Base-by-base conservation (phyloP, 2,329 filamentous ascomycete species). In the Pestalotiopsis sp. region DNA sequence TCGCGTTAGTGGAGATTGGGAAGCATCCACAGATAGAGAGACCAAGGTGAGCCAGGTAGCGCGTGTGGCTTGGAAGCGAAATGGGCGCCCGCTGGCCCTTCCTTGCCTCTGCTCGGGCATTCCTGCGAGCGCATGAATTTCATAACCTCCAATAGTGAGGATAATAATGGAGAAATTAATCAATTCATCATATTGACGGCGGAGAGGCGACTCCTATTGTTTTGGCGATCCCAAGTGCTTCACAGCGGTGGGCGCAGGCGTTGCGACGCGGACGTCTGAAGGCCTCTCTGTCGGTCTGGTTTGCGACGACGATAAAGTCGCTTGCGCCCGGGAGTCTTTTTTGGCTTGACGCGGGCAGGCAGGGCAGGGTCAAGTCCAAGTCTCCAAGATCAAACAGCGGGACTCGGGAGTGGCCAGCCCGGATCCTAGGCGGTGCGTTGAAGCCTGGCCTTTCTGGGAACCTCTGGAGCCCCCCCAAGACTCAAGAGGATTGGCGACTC, bases 51-150 rank as follows among this genome's bases (percentile, higher is more conserved):
- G 31, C 31, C 31, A 39, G 45, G 45, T 52, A 52, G 45, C 45
- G 45, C 45, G 45, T 52, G 45, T 52, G 45, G 45, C 45, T 52
- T 62, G 27, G 59, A 36, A 62, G 31, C 25, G 27, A 39, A 64
- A 49, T 45, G 27, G 61, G 20, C 41, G 23, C 39, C n/a, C 11
- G 14, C 39, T 49, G 38, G 39, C 61, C 14, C 39, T 23, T 39
- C 61, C 61, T 64, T 64, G 31, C 52, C 36, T 49, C 23, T 23
- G 27, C 23, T 59, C 57, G 45, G 45, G 45, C 45, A 52, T 52
- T 52, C 45, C 45, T 52, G 45, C 45, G 45, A 52, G 61, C 64
- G 64, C 64, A 66, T 66, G 64, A 66, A 66, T 27, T 59, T n/a
- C 52, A 66, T 66, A 59, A 66, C 52, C 58, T 66, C 31, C 64